Conservation (phyloP, 345 rosid genomes). For the Citrus unshiu region DNA sequence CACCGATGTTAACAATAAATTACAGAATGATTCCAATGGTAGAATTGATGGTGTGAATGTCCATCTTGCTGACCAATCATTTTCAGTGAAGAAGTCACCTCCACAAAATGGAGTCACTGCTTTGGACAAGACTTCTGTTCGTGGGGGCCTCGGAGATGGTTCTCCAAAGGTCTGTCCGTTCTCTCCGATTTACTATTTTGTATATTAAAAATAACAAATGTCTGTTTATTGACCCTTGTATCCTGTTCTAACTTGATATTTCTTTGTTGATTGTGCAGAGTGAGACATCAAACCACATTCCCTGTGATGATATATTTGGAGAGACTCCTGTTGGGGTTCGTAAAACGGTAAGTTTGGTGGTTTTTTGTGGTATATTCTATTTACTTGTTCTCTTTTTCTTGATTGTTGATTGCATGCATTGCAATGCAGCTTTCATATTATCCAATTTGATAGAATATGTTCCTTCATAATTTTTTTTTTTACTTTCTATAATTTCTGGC, state of each 20-base stretch:
- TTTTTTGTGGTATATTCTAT: not conserved
- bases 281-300: constrained; percentile 72
- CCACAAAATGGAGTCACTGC: constrained; percentile 37
- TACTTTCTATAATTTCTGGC: not conserved
- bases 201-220: not conserved
- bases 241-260: not conserved
- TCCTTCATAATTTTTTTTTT: not conserved
- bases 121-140: constrained; percentile 39
- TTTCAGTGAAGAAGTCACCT: constrained; percentile 59
- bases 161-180: constrained; percentile 74
- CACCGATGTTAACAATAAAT: constrained; percentile 17
- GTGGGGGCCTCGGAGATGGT: constrained; percentile 90
- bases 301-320: constrained; percentile 93
- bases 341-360: constrained; percentile 43
- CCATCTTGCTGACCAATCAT: constrained; percentile 37
- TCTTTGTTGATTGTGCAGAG: constrained; percentile 53
- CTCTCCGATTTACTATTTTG: not conserved
- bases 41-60: constrained; percentile 31
- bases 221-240: not conserved
- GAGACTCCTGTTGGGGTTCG: constrained; percentile 81
- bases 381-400: not conserved
- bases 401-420: not conserved
- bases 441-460: not conserved
- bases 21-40: constrained; percentile 16
- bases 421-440: not conserved